These are phyloP conservation scores for Diplosphaera chodatii DNA, from an alignment of 139 green algal genomes.

Conservation along the genomic window DNA sequence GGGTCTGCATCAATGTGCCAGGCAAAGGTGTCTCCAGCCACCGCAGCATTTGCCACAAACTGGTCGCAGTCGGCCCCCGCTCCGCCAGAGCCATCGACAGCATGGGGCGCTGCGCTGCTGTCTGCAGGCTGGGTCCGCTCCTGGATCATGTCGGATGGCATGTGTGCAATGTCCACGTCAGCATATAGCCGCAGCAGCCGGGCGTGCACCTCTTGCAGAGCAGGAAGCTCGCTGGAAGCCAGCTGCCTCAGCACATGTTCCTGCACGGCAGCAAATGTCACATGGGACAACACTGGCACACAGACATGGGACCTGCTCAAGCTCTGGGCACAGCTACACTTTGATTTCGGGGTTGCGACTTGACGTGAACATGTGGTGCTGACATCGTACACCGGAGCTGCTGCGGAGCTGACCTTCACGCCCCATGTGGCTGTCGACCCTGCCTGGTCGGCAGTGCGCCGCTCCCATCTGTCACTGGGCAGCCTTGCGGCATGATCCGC, in stretches of 20 bases:
- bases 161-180: conserved; percentile 58
- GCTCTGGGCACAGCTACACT: no score
- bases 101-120: background rate
- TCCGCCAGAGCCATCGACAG: no score
- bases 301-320: no score
- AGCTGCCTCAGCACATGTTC: conserved; percentile 36
- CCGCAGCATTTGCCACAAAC: conserved; percentile 80
- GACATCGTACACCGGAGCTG: no score
- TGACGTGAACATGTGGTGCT: no score
- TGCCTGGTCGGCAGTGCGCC: conserved; percentile 48
- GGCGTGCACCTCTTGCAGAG: conserved; percentile 65
- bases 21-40: conserved; percentile 56
- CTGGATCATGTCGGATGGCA: conserved; percentile 69
- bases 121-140: background rate
- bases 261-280: background rate
- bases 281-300: no score
- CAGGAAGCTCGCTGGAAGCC: conserved; percentile 14
- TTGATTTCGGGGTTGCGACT: no score
- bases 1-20: conserved; percentile 87
- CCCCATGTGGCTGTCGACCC: conserved; percentile 51
- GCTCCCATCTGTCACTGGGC: conserved; percentile 49
- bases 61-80: conserved; percentile 62
- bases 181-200: conserved; percentile 65
- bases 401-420: conserved; percentile 18
- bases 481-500: background rate